These are phyloP conservation scores for Penicillium sp. DNA, from an alignment of 2,329 filamentous ascomycete species.

Conservation along the genomic window DNA sequence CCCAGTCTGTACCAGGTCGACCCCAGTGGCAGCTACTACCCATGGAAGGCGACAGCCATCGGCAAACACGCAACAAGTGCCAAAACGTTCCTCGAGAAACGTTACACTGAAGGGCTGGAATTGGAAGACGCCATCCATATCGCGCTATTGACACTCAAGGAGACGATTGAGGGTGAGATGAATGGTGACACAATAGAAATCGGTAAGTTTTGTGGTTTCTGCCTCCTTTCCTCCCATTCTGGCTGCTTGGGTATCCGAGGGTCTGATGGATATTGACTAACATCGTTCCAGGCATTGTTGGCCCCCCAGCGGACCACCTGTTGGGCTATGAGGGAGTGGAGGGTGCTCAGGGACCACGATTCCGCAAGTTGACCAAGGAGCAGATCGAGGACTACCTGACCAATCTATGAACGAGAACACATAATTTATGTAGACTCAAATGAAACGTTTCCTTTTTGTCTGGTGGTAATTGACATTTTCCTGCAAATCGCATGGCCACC, in stretches of 20 bases:
- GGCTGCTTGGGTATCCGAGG: neutral
- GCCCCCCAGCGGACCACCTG: constrained; percentile 87
- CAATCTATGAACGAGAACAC: constrained; percentile 68
- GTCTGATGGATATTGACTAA: neutral
- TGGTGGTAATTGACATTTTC: neutral
- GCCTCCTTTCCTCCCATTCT: neutral
- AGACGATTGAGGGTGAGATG: constrained; percentile 99
- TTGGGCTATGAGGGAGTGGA: constrained; percentile 67
- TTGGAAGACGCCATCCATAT: constrained; percentile 98
- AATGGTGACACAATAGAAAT: constrained; percentile 98
- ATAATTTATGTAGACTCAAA: constrained; percentile 17
- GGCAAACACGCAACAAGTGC: constrained; percentile 97
- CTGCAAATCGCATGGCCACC: constrained; percentile 13
- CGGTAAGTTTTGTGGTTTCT: constrained; percentile 54
- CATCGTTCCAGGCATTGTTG: constrained; percentile 75
- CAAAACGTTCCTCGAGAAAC: constrained; percentile 98
- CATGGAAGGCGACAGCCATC: constrained; percentile 98
- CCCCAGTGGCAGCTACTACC: constrained; percentile 97
- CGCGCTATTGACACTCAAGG: constrained; percentile 92
- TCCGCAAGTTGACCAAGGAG: constrained; percentile 77
- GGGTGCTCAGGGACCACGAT: constrained; percentile 42
- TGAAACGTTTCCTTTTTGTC: constrained; percentile 13
- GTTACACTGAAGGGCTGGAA: constrained; percentile 95
- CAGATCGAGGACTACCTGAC: constrained; percentile 99
- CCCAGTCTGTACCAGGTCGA: constrained; percentile 99